Conservation (phyloP, 2,329 filamentous ascomycete species). For the Hysterium pulicare region DNA sequence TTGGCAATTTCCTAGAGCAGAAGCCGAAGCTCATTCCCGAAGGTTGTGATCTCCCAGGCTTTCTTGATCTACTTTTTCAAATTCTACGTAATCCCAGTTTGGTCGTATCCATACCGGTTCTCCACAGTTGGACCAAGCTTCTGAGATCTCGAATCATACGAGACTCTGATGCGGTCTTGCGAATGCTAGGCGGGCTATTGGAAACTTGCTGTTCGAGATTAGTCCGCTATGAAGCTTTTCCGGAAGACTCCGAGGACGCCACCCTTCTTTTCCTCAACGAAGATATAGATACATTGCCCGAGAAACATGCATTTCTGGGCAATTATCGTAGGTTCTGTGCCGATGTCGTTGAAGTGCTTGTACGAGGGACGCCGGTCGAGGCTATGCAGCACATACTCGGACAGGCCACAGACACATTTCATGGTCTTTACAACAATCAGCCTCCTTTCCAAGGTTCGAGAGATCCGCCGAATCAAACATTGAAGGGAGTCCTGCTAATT, state of each 20-base stretch:
- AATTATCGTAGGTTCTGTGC: constrained; percentile 92
- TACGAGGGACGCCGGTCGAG: constrained; percentile 75
- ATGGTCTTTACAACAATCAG: constrained; percentile 70
- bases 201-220: constrained; percentile 80
- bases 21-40: constrained; percentile 66
- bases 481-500: constrained; percentile 4
- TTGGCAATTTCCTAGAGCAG: constrained; percentile 80
- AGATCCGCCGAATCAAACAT: not conserved
- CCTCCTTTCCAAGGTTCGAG: constrained; percentile 63
- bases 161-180: constrained; percentile 57
- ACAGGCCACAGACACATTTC: constrained; percentile 70
- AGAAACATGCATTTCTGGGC: constrained; percentile 89
- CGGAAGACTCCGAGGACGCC: constrained; percentile 75
- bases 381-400: constrained; percentile 84
- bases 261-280: constrained; percentile 81
- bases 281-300: constrained; percentile 91
- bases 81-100: constrained; percentile 84
- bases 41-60: constrained; percentile 65
- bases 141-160: constrained; percentile 69
- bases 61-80: constrained; percentile 74
- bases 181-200: constrained; percentile 70
- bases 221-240: constrained; percentile 81
- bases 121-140: constrained; percentile 85
- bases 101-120: constrained; percentile 85
- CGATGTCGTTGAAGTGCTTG: constrained; percentile 82